Conservation (phyloP, 2,329 filamentous ascomycete species). For the Aspergillus melleus region DNA sequence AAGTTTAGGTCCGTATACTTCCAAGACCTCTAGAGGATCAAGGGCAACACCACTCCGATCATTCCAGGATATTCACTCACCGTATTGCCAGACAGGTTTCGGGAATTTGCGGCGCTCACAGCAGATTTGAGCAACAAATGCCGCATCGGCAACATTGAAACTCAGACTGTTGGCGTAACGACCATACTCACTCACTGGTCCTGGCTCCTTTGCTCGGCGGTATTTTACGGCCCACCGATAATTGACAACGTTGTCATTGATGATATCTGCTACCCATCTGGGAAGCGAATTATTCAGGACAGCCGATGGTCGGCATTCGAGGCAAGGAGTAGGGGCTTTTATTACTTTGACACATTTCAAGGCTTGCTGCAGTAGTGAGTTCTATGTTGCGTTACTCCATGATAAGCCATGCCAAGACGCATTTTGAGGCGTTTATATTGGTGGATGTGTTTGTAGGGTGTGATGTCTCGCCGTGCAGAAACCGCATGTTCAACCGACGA, state of each 20-base stretch:
- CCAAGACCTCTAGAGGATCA: slow-evolving; percentile 18
- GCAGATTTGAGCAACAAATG: slow-evolving; percentile 17
- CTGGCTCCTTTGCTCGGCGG: slow-evolving; percentile 13
- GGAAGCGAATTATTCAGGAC: not conserved
- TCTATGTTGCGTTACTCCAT: too few relatives aligned
- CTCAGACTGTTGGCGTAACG: slow-evolving; percentile 10
- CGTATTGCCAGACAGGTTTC: slow-evolving; percentile 17
- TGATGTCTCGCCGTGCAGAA: too few relatives aligned
- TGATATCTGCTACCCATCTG: not conserved
- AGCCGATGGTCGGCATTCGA: too few relatives aligned
- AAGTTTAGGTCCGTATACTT: slow-evolving; percentile 36
- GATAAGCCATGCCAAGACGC: too few relatives aligned
- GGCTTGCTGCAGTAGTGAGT: too few relatives aligned
- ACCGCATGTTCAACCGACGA: too few relatives aligned
- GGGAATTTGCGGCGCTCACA: slow-evolving; percentile 13
- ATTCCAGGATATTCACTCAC: slow-evolving; percentile 1
- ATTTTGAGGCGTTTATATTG: too few relatives aligned
- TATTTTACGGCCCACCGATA: slow-evolving; percentile 18
- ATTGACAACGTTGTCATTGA: slow-evolving; percentile 2
- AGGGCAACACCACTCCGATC: not conserved
- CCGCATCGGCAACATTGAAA: slow-evolving; percentile 20
- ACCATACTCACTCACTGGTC: slow-evolving; percentile 15
- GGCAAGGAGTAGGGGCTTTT: too few relatives aligned
- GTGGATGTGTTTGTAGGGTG: too few relatives aligned
- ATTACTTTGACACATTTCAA: too few relatives aligned